A percentile compares a stretch with the other conserved stretches of the same genome.
Evolutionary conservation across 1,284 basidiomycete genomes (phyloP).

Genomic region (Schizopora paradoxa): DNA sequence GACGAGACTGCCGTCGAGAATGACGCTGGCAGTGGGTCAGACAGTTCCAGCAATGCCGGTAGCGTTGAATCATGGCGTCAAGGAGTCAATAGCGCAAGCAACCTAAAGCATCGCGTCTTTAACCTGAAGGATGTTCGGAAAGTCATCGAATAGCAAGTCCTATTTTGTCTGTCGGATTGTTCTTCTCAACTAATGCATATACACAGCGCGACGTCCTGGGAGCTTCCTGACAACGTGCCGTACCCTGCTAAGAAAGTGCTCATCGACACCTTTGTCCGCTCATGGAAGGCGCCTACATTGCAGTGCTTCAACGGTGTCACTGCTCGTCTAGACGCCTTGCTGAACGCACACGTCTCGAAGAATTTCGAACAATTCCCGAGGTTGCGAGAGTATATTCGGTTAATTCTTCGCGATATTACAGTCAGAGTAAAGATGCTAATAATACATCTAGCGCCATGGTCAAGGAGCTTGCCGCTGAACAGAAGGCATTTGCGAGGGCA

Average conservation of each 20-base stretch:
- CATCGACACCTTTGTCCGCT: conserved; percentile 33
- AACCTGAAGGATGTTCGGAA: too few relatives aligned
- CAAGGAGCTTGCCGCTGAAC: background rate
- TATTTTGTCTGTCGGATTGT: too few relatives aligned
- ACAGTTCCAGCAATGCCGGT: too few relatives aligned
- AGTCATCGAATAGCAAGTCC: too few relatives aligned
- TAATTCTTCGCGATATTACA: conserved; percentile 9
- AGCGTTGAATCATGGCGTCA: too few relatives aligned
- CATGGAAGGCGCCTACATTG: conserved; percentile 38
- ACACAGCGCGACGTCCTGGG: conserved; percentile 44
- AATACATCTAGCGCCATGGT: background rate
- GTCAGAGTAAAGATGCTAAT: background rate
- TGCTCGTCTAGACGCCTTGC: conserved; percentile 20
- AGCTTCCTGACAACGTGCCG: conserved; percentile 45
- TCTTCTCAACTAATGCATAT: too few relatives aligned
- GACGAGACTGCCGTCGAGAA: too few relatives aligned
- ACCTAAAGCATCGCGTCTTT: too few relatives aligned
- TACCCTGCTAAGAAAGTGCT: conserved; percentile 43
- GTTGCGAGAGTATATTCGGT: conserved; percentile 29
- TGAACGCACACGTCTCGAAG: conserved; percentile 21
- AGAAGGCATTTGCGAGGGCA: background rate
- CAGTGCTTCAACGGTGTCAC: conserved; percentile 36
- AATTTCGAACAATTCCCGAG: conserved; percentile 32
- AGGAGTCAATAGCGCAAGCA: too few relatives aligned
- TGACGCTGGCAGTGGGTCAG: too few relatives aligned